A percentile compares a stretch with the other conserved stretches of the same genome.
These are phyloP conservation scores for Phialocephala subalpina DNA, from an alignment of 2,329 filamentous ascomycete species.

Conservation along the genomic window DNA sequence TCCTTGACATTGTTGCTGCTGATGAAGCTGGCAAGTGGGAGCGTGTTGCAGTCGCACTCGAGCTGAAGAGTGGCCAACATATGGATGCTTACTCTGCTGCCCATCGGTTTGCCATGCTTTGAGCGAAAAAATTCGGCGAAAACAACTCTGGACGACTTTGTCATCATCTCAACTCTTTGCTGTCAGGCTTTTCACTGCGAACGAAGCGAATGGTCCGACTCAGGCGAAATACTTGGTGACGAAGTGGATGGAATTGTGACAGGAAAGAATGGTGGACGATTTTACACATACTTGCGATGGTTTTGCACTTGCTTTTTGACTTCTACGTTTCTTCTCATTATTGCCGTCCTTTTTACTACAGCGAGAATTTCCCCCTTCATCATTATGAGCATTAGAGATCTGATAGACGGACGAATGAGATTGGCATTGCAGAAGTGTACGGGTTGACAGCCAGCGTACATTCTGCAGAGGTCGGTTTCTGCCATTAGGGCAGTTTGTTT, in stretches of 20 bases:
- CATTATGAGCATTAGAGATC: neutral
- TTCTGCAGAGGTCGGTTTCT: neutral
- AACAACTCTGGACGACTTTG: neutral
- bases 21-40: conserved; percentile 37
- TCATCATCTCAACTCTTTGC: neutral
- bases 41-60: conserved; percentile 29
- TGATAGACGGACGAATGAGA: neutral
- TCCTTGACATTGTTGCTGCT: conserved; percentile 31
- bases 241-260: neutral
- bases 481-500: neutral
- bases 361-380: too few relatives aligned
- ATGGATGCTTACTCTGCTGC: conserved; percentile 18
- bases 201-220: neutral
- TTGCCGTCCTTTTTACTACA: neutral
- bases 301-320: neutral
- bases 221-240: neutral
- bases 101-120: conserved; percentile 25
- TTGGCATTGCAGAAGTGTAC: neutral
- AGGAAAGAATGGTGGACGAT: neutral
- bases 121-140: too few relatives aligned
- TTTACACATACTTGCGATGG: too few relatives aligned
- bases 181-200: neutral
- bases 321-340: neutral
- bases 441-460: neutral
- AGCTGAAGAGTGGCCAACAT: conserved; percentile 25